These are phyloP conservation scores for Oxytropis ochrocephala DNA, from an alignment of 306 rosid species.

Conservation along the genomic window DNA sequence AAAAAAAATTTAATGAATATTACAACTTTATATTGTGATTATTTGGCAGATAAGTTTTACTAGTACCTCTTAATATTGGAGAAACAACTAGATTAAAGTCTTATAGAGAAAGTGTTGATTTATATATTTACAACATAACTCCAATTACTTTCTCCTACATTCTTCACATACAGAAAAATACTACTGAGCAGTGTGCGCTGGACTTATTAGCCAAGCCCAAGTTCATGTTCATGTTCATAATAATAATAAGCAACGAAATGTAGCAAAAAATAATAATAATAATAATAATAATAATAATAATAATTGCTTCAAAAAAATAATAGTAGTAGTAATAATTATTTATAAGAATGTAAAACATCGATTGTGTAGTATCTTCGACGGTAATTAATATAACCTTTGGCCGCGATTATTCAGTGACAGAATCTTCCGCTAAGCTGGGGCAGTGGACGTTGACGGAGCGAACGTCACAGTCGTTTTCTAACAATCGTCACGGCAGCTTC, in stretches of 20 bases:
- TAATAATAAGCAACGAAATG: neutral
- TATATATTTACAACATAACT: neutral
- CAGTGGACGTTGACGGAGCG: slow-evolving; percentile 68
- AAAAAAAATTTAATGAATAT: no score
- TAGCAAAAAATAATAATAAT: neutral
- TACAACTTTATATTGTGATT: neutral
- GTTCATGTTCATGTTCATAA: neutral
- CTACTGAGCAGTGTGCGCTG: neutral
- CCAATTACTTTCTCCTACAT: neutral
- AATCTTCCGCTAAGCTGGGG: slow-evolving; percentile 41
- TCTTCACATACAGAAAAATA: neutral
- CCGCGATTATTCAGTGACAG: slow-evolving; percentile 22
- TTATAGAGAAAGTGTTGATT: neutral
- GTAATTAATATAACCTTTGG: slow-evolving; percentile 20
- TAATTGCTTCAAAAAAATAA: no score
- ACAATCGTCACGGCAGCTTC: slow-evolving; percentile 58
- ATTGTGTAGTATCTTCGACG: neutral
- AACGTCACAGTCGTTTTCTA: slow-evolving; percentile 69
- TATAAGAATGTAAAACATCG: neutral
- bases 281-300: neutral
- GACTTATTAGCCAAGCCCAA: slow-evolving; percentile 1
- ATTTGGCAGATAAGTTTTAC: neutral
- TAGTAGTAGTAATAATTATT: no score
- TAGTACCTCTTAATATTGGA: neutral
- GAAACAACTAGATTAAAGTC: neutral